Evolutionary conservation across 305 asterid species (phyloP), one percentile per base, ranked within the genome.

Genomic region (Salvia sclarea): DNA sequence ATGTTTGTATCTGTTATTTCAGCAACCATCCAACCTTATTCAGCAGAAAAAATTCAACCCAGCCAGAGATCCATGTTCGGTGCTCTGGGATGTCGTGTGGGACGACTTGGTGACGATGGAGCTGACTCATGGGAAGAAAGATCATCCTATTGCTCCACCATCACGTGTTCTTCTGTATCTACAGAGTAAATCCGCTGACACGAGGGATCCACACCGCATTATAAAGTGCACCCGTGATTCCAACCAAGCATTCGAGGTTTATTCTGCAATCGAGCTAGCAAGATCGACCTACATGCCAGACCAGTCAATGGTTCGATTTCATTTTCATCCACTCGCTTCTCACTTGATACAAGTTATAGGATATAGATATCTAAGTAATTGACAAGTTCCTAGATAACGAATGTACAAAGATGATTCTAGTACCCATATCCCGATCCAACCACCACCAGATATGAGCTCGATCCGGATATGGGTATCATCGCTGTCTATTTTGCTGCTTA

Each of bases 51-150:
- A 85, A 79, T 92, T 86, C 75, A 91, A 89, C 82, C 92, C 96
- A 24, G 93, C 91, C 18, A 88, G 98, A 80, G 99, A 95, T 81
- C 95, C 99, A 44, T 95, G 99, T 74, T 89, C 97, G 0, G 98
- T 95, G 48, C 74, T 85, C 45, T 95, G 99, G 99, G 98, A 91
- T 57, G 89, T 91, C 35, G 71, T 74, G 71, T 95, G 97, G 99
- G 95, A 86, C 60, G 94, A 91, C 85, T 80, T 95, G 61, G 83
- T 76, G 61, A 83, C 88, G 0, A 89, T 95, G 96, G 97, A 95
- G 80, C 75, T 92, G 68, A 75, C 85, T 60, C 92, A 72, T 52
- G 99, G 99, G 22, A 95, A 91, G 86, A 89, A 90, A 71, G 99
- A 91, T 67, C 89, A 78, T 75, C 88, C 88, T 12, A 82, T 59